Conservation (phyloP, 106 monocot species). For the Xerophyta viscosa region DNA sequence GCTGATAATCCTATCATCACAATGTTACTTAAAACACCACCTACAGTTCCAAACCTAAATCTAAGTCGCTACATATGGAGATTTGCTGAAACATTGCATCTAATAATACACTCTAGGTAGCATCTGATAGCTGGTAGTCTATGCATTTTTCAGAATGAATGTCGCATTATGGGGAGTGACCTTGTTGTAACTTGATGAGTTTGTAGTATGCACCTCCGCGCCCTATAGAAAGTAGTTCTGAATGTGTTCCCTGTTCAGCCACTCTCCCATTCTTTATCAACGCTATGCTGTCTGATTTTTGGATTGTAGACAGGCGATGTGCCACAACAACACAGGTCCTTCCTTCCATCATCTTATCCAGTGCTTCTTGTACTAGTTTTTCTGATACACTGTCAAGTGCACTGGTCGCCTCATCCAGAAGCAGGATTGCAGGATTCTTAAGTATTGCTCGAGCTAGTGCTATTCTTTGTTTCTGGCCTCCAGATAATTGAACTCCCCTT, state of each 20-base stretch:
- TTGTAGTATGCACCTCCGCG: constrained; percentile 8
- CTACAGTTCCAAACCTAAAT: too few relatives aligned
- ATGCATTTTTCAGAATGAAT: too few relatives aligned
- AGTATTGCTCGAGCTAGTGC: constrained; percentile 28
- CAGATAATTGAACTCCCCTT: constrained; percentile 25
- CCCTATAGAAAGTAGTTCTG: constrained; percentile 4
- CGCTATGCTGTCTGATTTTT: constrained; percentile 21
- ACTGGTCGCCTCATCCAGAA: constrained; percentile 38
- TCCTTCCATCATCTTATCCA: constrained; percentile 25
- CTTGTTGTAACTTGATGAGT: constrained; percentile 18
- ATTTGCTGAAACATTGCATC: too few relatives aligned
- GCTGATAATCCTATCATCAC: too few relatives aligned
- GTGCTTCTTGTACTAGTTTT: constrained; percentile 24
- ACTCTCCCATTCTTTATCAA: constrained; percentile 19
- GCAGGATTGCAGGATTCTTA: constrained; percentile 20
- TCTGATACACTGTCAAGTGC: constrained; percentile 29
- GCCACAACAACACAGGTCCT: constrained; percentile 35
- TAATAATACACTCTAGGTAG: too few relatives aligned
- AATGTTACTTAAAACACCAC: too few relatives aligned
- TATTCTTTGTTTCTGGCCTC: constrained; percentile 39
- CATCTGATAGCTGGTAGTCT: too few relatives aligned
- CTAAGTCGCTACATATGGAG: too few relatives aligned
- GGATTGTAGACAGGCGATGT: constrained; percentile 22
- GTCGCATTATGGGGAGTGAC: not conserved
- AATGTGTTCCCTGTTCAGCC: constrained; percentile 18